Evolutionary conservation across 371 early-diverging fungal species (phyloP), one percentile per base, ranked within the genome.

Genomic region (Apophysomyces trapeziformis): DNA sequence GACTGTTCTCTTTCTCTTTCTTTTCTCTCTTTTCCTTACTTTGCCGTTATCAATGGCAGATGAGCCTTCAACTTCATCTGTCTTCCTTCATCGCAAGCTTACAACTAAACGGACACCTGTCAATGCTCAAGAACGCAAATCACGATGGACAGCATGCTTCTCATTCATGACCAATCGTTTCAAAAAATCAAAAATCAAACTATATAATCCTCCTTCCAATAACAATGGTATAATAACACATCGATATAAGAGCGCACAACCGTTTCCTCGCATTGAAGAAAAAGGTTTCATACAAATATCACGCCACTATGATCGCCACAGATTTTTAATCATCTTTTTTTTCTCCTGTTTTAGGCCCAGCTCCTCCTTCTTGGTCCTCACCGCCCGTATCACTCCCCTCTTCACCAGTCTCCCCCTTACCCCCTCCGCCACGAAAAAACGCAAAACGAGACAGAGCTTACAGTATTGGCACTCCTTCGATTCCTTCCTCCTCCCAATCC

Each of bases 341-440:
- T 45, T 45, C 32, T 26, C 32, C 32, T 26, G 32, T 45, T 45
- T 45, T 45, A 45, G 46, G 46, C 16, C 46, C 46, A 13, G 46
- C 32, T 26, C 32, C 46, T 13, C 46, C 46, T 16, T 45, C 46
- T 18, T 45, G 46, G 46, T 45, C 46, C 16, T 45, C 46, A 45
- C 32, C 32, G 32, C 46, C 46, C 16, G 5, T 45, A 45, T 45
- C 46, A 13, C 46, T 45, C 16, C 46, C 46, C 16, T n/a, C 46
- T n/a, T n/a, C 46, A 45, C 46, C 46, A n/a, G 6, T 45, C 16
- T 45, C 46, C 6, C 46, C 46, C 13, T 45, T 45, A 45, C 46
- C 46, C 46, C 46, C 46, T 45, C 46, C 46, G 46, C 46, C 46
- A 45, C 46, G 46, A 13, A 45, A 45, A 45, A 45, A 45, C 46